Evolutionary conservation across 768 basidiomycete species (phyloP).

Genomic region (Suillus brevipes): DNA sequence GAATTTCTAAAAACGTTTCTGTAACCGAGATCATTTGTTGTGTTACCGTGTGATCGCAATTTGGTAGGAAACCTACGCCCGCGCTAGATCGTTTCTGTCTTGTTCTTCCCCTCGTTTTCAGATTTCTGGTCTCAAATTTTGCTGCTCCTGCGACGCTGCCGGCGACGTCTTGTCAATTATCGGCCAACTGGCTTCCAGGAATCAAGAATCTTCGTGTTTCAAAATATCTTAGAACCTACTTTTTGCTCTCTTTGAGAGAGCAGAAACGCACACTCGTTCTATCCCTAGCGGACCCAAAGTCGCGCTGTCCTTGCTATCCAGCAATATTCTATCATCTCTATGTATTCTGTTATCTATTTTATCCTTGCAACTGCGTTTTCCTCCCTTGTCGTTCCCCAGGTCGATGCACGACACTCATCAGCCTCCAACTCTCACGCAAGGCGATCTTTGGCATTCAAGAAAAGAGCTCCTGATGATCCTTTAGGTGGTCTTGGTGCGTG

Average conservation of each 20-base stretch:
- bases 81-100: slow-evolving; percentile 13
- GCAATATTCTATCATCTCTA: slow-evolving; percentile 32
- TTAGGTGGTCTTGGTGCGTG: slow-evolving; percentile 15
- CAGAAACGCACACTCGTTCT: slow-evolving; percentile 43
- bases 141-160: slow-evolving; percentile 22
- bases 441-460: slow-evolving; percentile 28
- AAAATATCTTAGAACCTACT: slow-evolving; percentile 7
- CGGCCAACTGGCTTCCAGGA: slow-evolving; percentile 13
- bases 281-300: slow-evolving; percentile 23
- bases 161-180: slow-evolving; percentile 14
- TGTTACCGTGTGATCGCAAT: slow-evolving; percentile 22
- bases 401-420: slow-evolving; percentile 43
- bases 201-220: slow-evolving; percentile 7
- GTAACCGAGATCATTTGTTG: slow-evolving; percentile 1
- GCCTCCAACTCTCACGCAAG: slow-evolving; percentile 35
- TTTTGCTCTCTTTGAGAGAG: slow-evolving; percentile 13
- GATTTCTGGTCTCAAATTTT: slow-evolving; percentile 13
- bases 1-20: not conserved
- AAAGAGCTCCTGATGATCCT: slow-evolving; percentile 19
- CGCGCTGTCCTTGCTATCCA: slow-evolving; percentile 34
- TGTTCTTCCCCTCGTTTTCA: slow-evolving; percentile 13
- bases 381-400: slow-evolving; percentile 23
- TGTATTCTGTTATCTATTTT: slow-evolving; percentile 23
- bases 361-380: slow-evolving; percentile 30
- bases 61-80: not conserved